Conservation (phyloP, 108 stramenopile species). For the Discostella pseudostelligera region DNA sequence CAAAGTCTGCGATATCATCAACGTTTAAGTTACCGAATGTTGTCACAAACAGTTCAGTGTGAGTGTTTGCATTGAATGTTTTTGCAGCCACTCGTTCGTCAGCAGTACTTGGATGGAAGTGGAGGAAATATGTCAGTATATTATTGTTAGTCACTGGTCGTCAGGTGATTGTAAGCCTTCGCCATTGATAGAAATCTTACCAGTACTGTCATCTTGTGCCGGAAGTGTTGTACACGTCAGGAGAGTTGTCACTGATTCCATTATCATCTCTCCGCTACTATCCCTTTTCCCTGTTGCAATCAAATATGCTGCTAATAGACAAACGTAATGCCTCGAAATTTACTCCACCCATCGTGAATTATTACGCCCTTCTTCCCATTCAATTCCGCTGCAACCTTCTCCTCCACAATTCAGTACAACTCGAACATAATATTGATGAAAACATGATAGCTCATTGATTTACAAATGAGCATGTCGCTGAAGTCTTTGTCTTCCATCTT, state of each 20-base stretch:
- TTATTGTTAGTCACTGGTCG: neutral
- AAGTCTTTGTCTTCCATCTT: no score
- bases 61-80: slow-evolving; percentile 2
- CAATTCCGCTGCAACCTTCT: slow-evolving; percentile 2
- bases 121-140: no score
- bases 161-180: no score
- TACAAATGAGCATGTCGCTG: no score
- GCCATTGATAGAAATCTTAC: no score
- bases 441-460: no score
- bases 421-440: neutral
- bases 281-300: neutral
- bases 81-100: neutral
- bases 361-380: neutral
- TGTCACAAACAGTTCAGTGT: neutral
- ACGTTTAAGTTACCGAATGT: neutral
- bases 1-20: neutral
- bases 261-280: neutral
- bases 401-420: neutral
- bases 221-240: slow-evolving; percentile 2
- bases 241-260: neutral
- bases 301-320: neutral
- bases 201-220: neutral
- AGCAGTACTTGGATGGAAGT: neutral
- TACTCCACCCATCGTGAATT: slow-evolving; percentile 6
- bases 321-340: slow-evolving; percentile 5